Evolutionary conservation across 1,139 yeast genomes (phyloP), one percentile per base, ranked within the genome.

Genomic region (Yamadazyma spencermartinsiae): DNA sequence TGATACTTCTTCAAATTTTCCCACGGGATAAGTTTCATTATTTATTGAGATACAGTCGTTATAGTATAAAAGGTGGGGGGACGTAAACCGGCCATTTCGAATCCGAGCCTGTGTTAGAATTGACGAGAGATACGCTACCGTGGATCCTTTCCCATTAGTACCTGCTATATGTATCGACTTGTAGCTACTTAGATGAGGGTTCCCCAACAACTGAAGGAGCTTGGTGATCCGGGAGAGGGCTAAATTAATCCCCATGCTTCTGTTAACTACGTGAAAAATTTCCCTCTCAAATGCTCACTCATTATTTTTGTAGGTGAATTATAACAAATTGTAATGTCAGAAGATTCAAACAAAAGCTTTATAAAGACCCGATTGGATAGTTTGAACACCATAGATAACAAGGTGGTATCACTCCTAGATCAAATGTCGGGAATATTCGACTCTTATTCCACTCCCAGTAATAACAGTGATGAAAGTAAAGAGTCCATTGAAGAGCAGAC

Each of bases 131-230:
- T 87, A 88, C 0, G 96, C 81, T 42, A 94, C 79, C 0, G 89
- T 87, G 0, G 96, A 87, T 0, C 98, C 98, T 55, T 90, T 90
- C 0, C 98, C 98, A 55, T 90, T 90, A 4, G 97, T 90, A 0
- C 98, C 98, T 0, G 96, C 96, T 9, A 90, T 73, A 56, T 90
- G 97, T 5, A 90, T 65, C 1, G 89, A 79, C 45, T 78, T 76
- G 56, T 79, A 79, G 2, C 61, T 45, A 23, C 46, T 50, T n/a
- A n/a, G n/a, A 34, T 87, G 95, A 0, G 96, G 96, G 51, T 79
- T 75, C 0, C 88, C 88, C 24, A 88, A 61, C 35, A 67, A 63
- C 4, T 58, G 49, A n/a, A 87, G 71, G n/a, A 88, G 74, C 36
- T 60, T 59, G 0, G 68, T 37, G 0, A 87, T 74, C 38, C 96